A percentile compares a stretch with the other conserved stretches of the same genome.
Evolutionary conservation across 2,329 filamentous ascomycete genomes (phyloP).

Genomic region (Pseudogymnoascus sp.): DNA sequence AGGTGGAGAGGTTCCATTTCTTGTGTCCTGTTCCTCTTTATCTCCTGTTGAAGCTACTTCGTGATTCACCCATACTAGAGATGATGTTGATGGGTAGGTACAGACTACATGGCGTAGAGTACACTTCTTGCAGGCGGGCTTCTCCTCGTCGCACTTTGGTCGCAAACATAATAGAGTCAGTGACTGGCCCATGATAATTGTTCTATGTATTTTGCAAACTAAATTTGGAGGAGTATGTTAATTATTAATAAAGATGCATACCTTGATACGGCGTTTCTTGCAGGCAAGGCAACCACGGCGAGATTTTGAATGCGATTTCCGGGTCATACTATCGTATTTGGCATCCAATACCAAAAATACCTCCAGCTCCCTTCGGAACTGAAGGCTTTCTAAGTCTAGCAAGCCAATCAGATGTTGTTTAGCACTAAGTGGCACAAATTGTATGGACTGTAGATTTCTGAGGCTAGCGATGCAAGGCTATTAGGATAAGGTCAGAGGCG

Average conservation of each 20-base stretch:
- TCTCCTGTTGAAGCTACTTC: conserved; percentile 9
- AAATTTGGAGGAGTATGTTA: background rate
- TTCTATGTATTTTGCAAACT: background rate
- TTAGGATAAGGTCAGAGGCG: background rate
- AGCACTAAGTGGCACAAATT: background rate
- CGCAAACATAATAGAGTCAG: background rate
- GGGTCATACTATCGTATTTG: background rate
- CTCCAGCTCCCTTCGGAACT: background rate
- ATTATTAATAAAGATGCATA: conserved; percentile 12
- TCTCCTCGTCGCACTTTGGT: conserved; percentile 21
- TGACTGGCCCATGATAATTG: background rate
- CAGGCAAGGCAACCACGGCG: conserved; percentile 27
- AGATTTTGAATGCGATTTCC: conserved; percentile 29
- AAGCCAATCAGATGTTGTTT: background rate
- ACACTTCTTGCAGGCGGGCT: conserved; percentile 21
- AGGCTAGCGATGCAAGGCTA: background rate
- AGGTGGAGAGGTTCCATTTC: background rate
- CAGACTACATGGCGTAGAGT: conserved; percentile 18
- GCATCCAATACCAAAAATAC: background rate
- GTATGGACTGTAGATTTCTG: background rate
- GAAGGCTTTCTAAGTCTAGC: background rate
- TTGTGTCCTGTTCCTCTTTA: background rate
- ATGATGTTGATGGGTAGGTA: conserved; percentile 12
- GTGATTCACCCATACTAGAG: background rate
- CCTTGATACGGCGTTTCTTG: conserved; percentile 30